Evolutionary conservation across 768 basidiomycete genomes (phyloP), one percentile per base, ranked within the genome.

Genomic region (Psilocybe subaeruginosa): DNA sequence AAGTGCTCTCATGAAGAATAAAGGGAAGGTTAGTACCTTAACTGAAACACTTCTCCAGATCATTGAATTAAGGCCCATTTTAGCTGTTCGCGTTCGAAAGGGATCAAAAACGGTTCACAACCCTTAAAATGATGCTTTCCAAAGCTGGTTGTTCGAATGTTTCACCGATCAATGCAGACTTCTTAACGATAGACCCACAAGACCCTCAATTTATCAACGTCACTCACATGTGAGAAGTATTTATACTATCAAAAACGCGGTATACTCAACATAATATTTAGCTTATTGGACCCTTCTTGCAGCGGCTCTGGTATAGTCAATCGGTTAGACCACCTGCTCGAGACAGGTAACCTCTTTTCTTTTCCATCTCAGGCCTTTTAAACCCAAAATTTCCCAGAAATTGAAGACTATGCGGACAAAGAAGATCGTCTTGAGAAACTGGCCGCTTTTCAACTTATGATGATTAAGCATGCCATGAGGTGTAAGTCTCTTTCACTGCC

Each of bases 381-480:
- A 23, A 63, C 16, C 35, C 33, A 31, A 31, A 48, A 49, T n/a
- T 45, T n/a, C 30, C 41, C 41, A 87, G 89, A 87, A 62, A 73
- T 79, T 54, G 88, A 87, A 70, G 80, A 86, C 53, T 83, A 84
- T 8, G 79, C 81, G 45, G 81, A 75, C 29, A 81, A 84, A 58
- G 81, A 85, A 58, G 87, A 87, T 37, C 88, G 97, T 41, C 80
- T 99, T 48, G 82, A 85, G 64, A 95, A 93, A 66, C 84, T 99
- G 8, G 87, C 93, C 3, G 78, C 83, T 16, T 99, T 99, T 74
- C 97, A 99, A 69, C 81, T 95, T 35, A 82, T 84, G 74, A 94
- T 98, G 86, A 86, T 99, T 67, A 86, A 84, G 70, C 97, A 99
- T 70, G 97, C 97, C 16, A 95, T 99, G 90, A 89, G 88, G 75